Base-by-base conservation (phyloP, 106 monocot genomes). In the Acorus calamus region DNA sequence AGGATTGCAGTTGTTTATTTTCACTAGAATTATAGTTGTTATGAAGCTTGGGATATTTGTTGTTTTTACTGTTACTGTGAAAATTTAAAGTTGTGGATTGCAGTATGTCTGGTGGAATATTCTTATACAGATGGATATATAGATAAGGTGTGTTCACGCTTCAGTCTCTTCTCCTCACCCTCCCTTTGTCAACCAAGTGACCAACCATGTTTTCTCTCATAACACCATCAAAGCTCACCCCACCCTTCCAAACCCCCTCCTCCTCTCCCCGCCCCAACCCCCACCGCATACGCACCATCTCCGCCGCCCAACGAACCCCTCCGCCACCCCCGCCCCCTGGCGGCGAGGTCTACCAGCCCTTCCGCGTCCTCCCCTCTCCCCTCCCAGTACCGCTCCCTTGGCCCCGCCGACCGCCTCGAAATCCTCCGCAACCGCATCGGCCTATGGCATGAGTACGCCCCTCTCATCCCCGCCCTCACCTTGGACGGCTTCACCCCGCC, bases 381-480 rank as follows among this genome's bases (percentile, higher is more conserved):
- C 2, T 2, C 72, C 2, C 64, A 80, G 53, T 86, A 76, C 76
- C 75, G 76, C 53, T 74, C 76, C 74, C 78, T 96, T 57, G 61
- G 58, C 52, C 50, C 69, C 49, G 14, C 13, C 43, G 82, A 87
- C 57, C 81, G 82, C 57, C 78, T 96, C 54, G 90, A 80, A 3
- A 49, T 90, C 71, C 89, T 96, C 73, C 87, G 87, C 71, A 63
- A 87, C 69, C 82, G 94, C 28, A 77, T 96, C 63, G 94, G 94
- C 47, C 75, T 73, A 46, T 96, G 94, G 94, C 71, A 80, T 80
- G 94, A 96, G 62, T 96, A 87, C 82, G 82, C 87, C 47, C 90
- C 87, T 4, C 80, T 90, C 47, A 74, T 96, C 70, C 53, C 84
- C 53, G 66, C 87, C 64, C 87, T 96, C 73, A 55, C 62, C 67